Percentiles rank a stretch among this genome's conserved stretches.
phyloP scores from a whole-genome alignment of 257 asterid species.

The Solanum gandarillasii region DNA sequence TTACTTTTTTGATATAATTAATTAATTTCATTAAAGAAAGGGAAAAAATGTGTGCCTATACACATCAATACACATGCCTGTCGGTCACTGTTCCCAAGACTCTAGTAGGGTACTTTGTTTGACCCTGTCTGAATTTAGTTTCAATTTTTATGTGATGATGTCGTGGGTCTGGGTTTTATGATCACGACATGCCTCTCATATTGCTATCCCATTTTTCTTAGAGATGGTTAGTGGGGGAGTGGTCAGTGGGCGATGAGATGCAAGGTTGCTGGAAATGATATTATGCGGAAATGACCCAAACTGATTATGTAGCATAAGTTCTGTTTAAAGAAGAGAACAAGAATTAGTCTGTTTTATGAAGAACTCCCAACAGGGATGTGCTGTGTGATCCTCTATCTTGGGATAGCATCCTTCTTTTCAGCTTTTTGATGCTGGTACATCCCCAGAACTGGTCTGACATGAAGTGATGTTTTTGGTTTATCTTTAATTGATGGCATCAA shows the following conservation, averaged over 20 bases:
- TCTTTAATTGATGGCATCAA: background rate
- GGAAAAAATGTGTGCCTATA: background rate
- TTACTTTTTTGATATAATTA: background rate
- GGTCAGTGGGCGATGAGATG: background rate
- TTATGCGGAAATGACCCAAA: background rate
- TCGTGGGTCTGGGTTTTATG: background rate
- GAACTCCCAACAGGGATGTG: background rate
- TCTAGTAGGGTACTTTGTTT: background rate
- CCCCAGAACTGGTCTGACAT: background rate
- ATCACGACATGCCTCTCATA: background rate
- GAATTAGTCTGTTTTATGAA: background rate
- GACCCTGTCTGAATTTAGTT: background rate
- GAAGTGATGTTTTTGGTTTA: background rate
- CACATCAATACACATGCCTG: background rate
- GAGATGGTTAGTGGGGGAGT: background rate
- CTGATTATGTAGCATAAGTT: background rate
- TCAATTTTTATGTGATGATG: background rate
- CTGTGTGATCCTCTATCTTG: background rate
- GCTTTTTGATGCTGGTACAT: background rate
- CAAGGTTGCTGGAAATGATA: background rate
- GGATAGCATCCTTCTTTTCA: background rate
- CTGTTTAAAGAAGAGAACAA: background rate
- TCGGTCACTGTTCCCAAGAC: background rate
- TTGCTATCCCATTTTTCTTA: background rate
- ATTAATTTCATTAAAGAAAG: background rate